Evolutionary conservation across 2,329 filamentous ascomycete genomes (phyloP), one percentile per base, ranked within the genome.

Genomic region (Lachnellula occidentalis): DNA sequence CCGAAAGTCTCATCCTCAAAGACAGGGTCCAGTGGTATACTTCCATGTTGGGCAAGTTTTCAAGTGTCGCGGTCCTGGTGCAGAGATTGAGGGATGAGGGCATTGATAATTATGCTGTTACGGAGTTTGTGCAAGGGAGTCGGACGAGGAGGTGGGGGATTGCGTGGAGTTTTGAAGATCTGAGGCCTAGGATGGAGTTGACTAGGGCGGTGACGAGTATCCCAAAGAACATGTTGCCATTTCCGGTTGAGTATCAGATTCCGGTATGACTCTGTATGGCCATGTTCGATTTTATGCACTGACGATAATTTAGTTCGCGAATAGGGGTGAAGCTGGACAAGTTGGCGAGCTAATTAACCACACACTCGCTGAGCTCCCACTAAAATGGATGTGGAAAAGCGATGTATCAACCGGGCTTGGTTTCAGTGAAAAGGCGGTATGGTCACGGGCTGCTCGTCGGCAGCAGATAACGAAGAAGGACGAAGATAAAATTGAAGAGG

Each of bases 81-180:
- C 76, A 84, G 5, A 76, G 77, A 50, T 74, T 87, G 7, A 70
- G 83, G 4, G 78, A 79, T 15, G 72, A 77, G 2, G 75, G 73
- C 0, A 78, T 95, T 37, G 75, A 76, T 37, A 99, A 97, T 67
- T 96, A 85, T 63, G 92, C 90, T 0, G 82, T 96, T 0, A 87
- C 87, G 0, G 84, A 88, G 58, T 86, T 97, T 61, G 76, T 90
- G 0, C 89, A 92, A 55, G 89, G 88, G 0, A 82, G 73, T 46
- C 87, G 84, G 67, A 97, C 94, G 31, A 83, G 85, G 50, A 77
- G 94, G 17, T 97, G 92, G 92, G 90, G 85, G 1, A 72, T 97
- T 2, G 94, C 80, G 0, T 99, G 94, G 94, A 95, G 88, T 64
- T 96, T 90, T 72, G 73, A 75, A 2, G 75, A 81, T 50, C 74